Conservation (phyloP, 2,329 filamentous ascomycete species). For the Aspergillus flavus region DNA sequence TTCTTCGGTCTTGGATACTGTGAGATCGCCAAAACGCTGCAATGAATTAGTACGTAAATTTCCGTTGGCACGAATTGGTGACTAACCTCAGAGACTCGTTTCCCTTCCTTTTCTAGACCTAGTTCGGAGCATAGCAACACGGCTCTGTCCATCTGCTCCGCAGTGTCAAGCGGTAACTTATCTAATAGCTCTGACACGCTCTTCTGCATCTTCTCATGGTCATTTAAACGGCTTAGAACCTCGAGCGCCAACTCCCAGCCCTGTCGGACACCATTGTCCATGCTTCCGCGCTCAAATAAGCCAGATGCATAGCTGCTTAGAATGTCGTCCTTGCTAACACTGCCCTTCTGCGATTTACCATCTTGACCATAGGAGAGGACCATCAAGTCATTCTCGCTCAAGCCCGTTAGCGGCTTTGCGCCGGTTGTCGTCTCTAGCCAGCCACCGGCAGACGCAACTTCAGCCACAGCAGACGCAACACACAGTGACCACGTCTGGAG, state of each 20-base stretch:
- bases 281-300: conserved; percentile 46
- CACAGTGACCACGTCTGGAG: conserved; percentile 80
- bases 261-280: conserved; percentile 54
- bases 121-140: conserved; percentile 76
- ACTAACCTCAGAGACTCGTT: conserved; percentile 78
- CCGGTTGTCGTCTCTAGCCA: conserved; percentile 71
- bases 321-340: conserved; percentile 76
- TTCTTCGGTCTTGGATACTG: conserved; percentile 70
- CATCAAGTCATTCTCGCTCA: conserved; percentile 80
- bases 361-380: conserved; percentile 72
- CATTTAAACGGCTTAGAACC: conserved; percentile 78
- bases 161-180: conserved; percentile 70
- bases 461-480: conserved; percentile 74
- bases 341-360: conserved; percentile 45
- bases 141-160: conserved; percentile 76
- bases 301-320: conserved; percentile 74
- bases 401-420: conserved; percentile 62
- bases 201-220: conserved; percentile 69
- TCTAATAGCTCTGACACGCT: conserved; percentile 75
- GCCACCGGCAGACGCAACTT: conserved; percentile 78
- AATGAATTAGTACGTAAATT: conserved; percentile 19
- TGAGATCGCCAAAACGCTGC: conserved; percentile 79
- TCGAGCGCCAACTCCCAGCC: conserved; percentile 91
- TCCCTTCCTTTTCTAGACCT: conserved; percentile 76
- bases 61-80: not conserved